Evolutionary conservation across 78 protist species (phyloP).

Genomic region (Carpediemonas membranifera): DNA sequence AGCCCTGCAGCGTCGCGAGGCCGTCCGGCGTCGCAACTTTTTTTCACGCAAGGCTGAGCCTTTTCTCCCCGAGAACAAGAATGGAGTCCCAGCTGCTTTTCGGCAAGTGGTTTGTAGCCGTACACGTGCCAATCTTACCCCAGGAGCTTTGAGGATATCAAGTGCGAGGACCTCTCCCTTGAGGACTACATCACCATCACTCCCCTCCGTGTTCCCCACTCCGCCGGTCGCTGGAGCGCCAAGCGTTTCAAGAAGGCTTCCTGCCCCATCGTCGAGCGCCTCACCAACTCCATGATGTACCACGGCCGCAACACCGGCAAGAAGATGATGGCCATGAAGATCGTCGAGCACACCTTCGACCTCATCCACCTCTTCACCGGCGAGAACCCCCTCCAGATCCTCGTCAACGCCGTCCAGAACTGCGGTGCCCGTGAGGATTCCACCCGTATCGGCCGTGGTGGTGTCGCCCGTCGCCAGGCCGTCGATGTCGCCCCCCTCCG

Average conservation of each 20-base stretch:
- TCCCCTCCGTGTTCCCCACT: conserved; percentile 83
- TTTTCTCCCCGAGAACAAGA: not conserved
- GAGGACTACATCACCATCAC: conserved; percentile 82
- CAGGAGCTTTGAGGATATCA: conserved; percentile 30
- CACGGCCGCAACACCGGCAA: conserved; percentile 99
- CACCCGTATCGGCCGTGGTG: conserved; percentile 96
- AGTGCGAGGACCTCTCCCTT: conserved; percentile 50
- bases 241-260: conserved; percentile 96
- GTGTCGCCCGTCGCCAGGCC: conserved; percentile 97
- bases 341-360: conserved; percentile 95
- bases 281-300: conserved; percentile 77
- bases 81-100: conserved; percentile 43
- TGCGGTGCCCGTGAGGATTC: conserved; percentile 98
- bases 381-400: conserved; percentile 82
- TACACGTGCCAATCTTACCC: too few relatives aligned
- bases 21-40: too few relatives aligned
- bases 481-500: conserved; percentile 99
- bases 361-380: conserved; percentile 93
- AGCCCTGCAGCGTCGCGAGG: too few relatives aligned
- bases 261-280: conserved; percentile 98
- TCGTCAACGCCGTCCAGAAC: conserved; percentile 83
- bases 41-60: too few relatives aligned
- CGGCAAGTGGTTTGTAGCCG: conserved; percentile 58
- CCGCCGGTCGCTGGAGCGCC: conserved; percentile 90
- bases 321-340: conserved; percentile 94